These are phyloP conservation scores for Fragaria ananassa DNA, from an alignment of 306 rosid genomes.

Conservation along the genomic window DNA sequence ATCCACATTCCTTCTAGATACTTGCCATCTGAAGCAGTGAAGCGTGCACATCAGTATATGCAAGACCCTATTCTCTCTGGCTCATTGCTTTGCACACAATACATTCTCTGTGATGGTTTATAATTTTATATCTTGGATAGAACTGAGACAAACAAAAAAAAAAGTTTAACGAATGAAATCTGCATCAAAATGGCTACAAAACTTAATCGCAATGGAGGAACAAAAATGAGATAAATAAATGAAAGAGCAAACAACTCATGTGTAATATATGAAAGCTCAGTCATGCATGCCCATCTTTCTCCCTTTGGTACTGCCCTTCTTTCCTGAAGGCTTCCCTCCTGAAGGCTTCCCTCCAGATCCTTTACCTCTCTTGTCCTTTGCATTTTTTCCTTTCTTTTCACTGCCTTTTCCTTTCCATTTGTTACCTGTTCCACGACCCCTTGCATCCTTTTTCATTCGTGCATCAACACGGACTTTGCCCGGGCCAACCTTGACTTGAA, in stretches of 20 bases:
- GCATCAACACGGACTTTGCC: constrained; percentile 79
- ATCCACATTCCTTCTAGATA: too few species aligned
- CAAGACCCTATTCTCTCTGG: background rate
- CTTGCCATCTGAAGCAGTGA: background rate
- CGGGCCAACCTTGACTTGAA: constrained; percentile 68
- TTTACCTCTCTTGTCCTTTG: constrained; percentile 31
- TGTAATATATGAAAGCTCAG: background rate
- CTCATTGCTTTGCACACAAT: background rate
- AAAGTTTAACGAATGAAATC: background rate
- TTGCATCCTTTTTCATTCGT: constrained; percentile 80
- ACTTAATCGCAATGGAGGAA: background rate
- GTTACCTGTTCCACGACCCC: constrained; percentile 45
- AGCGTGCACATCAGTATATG: background rate
- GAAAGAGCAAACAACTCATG: background rate
- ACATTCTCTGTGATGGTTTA: background rate
- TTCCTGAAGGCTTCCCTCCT: constrained; percentile 42
- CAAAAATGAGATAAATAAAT: background rate
- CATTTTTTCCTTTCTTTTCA: constrained; percentile 27
- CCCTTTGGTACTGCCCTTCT: constrained; percentile 38
- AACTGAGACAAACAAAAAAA: background rate
- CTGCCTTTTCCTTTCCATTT: constrained; percentile 35
- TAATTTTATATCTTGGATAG: background rate
- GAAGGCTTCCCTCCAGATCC: constrained; percentile 45
- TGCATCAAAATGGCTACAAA: background rate
- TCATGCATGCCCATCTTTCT: constrained; percentile 21